These are phyloP conservation scores for Vinca major DNA, from an alignment of 305 asterid species.

Conservation along the genomic window DNA sequence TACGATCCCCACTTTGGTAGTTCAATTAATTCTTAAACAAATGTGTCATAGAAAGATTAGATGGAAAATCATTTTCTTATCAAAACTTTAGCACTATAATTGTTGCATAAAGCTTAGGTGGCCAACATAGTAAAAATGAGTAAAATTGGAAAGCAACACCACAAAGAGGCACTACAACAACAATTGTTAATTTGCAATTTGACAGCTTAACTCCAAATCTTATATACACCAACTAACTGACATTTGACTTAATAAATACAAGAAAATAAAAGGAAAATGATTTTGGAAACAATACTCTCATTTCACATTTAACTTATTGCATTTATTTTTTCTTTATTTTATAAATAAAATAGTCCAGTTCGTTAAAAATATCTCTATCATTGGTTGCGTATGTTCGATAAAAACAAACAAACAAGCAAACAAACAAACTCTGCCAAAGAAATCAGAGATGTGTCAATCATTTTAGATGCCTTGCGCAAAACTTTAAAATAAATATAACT, in stretches of 20 bases:
- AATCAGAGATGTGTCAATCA: too few relatives aligned
- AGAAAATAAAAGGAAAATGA: neutral
- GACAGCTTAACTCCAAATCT: neutral
- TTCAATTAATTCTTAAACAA: neutral
- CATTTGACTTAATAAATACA: slow-evolving; percentile 2
- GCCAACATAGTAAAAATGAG: neutral
- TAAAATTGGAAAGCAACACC: slow-evolving; percentile 6
- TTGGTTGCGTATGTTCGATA: too few relatives aligned
- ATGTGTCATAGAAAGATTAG: slow-evolving; percentile 3
- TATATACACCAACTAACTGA: neutral
- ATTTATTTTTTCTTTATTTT: neutral
- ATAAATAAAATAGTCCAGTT: neutral
- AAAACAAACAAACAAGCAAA: too few relatives aligned
- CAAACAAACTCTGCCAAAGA: too few relatives aligned
- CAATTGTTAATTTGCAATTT: neutral
- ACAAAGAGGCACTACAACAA: neutral
- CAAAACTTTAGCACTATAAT: slow-evolving; percentile 4
- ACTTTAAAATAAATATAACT: too few relatives aligned
- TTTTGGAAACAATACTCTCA: too few relatives aligned
- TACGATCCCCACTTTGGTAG: neutral
- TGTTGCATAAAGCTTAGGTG: slow-evolving; percentile 3
- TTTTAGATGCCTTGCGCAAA: too few relatives aligned
- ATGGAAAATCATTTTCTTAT: slow-evolving; percentile 5
- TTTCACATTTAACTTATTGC: too few relatives aligned
- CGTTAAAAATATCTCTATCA: too few relatives aligned